Percentiles rank a stretch among this genome's conserved stretches.
These are phyloP conservation scores for Kodamaea leandrae DNA, from an alignment of 805 yeast species.

Conservation along the genomic window DNA sequence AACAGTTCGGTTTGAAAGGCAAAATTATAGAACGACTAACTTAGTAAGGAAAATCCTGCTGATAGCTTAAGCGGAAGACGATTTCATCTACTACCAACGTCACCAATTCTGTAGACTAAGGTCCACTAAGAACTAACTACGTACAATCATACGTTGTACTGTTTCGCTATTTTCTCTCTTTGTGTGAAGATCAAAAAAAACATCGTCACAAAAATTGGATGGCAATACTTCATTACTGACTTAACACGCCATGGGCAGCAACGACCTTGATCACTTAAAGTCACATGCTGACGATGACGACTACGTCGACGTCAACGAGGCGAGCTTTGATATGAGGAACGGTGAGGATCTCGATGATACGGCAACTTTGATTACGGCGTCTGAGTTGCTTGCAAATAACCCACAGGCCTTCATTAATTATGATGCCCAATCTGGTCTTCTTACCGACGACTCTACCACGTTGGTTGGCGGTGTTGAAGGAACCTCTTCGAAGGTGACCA, in stretches of 20 bases:
- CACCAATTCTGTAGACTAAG: too few relatives aligned
- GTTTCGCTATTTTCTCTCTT: background rate
- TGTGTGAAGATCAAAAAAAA: constrained; percentile 2
- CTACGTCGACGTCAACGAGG: background rate
- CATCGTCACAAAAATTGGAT: background rate
- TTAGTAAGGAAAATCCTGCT: too few relatives aligned
- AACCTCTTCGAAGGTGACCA: constrained; percentile 1
- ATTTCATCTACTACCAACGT: too few relatives aligned
- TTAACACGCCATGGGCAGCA: constrained; percentile 2
- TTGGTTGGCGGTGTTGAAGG: constrained; percentile 9
- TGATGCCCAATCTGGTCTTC: constrained; percentile 4
- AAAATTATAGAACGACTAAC: too few relatives aligned
- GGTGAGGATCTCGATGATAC: constrained; percentile 13
- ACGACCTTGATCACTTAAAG: constrained; percentile 5
- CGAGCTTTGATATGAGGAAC: background rate
- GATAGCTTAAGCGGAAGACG: too few relatives aligned
- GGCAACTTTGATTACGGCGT: constrained; percentile 11
- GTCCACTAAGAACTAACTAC: too few relatives aligned
- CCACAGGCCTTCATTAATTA: constrained; percentile 9
- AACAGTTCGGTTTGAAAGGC: too few relatives aligned
- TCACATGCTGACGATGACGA: background rate
- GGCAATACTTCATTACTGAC: background rate
- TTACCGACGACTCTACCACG: constrained; percentile 8
- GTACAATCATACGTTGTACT: too few relatives aligned
- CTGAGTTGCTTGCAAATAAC: constrained; percentile 8